Conservation (phyloP, 2,329 filamentous ascomycete species). For the Pseudogymnoascus sp. region DNA sequence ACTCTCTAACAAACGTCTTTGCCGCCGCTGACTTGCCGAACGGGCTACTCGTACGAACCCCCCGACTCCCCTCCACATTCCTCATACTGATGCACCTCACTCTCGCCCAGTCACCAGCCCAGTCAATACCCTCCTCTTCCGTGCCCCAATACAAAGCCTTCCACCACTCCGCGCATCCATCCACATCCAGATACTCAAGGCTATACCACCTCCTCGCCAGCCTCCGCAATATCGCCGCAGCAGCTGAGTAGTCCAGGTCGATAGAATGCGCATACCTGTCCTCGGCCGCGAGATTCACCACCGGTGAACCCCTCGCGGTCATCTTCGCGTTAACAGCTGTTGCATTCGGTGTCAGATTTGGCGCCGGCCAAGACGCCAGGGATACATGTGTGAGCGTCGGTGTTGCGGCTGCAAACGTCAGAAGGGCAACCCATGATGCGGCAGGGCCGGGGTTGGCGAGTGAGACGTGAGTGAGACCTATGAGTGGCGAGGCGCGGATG, state of each 20-base stretch:
- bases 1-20: not conserved
- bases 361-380: constrained; percentile 56
- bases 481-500: constrained; percentile 31
- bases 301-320: constrained; percentile 34
- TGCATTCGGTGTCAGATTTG: constrained; percentile 49
- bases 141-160: constrained; percentile 16
- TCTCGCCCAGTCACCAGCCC: not conserved
- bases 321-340: constrained; percentile 37
- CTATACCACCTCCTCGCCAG: constrained; percentile 49
- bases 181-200: constrained; percentile 55
- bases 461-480: constrained; percentile 54
- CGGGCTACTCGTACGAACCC: not conserved
- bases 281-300: constrained; percentile 47
- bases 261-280: constrained; percentile 51
- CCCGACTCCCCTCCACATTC: not conserved
- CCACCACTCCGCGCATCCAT: constrained; percentile 50
- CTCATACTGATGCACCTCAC: not conserved
- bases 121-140: not conserved
- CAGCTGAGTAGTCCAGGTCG: constrained; percentile 54
- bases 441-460: constrained; percentile 37
- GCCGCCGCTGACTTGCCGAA: not conserved
- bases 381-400: constrained; percentile 52
- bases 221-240: constrained; percentile 46
- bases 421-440: constrained; percentile 52
- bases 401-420: constrained; percentile 46